A percentile compares a stretch with the other conserved stretches of the same genome.
phyloP scores from a whole-genome alignment of 345 rosid species.

The Clarkia xantiana region DNA sequence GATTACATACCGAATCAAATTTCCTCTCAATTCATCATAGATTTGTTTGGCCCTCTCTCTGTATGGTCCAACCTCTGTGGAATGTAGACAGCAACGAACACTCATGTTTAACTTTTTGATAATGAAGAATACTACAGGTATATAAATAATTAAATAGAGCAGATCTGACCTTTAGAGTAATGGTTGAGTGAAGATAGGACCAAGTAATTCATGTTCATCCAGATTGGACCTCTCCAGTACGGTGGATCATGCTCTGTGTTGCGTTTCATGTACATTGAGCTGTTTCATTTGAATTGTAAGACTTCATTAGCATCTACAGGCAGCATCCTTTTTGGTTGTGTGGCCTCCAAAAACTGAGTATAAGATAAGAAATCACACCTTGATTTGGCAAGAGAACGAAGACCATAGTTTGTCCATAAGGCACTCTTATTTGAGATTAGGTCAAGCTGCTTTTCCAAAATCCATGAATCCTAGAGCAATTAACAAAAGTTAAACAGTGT shows the following conservation, averaged over 20 bases:
- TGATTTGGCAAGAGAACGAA: slow-evolving; percentile 81
- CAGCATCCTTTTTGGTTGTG: too few species aligned
- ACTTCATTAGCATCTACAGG: too few species aligned
- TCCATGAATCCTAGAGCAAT: slow-evolving; percentile 50
- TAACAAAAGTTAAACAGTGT: neutral
- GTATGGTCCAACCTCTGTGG: slow-evolving; percentile 59
- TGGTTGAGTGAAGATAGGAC: slow-evolving; percentile 73
- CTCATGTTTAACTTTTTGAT: too few species aligned
- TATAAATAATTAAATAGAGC: neutral
- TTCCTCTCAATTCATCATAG: slow-evolving; percentile 46
- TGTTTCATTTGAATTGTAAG: slow-evolving; percentile 8
- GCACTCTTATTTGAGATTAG: slow-evolving; percentile 54
- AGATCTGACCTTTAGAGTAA: slow-evolving; percentile 47
- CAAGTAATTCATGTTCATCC: slow-evolving; percentile 92
- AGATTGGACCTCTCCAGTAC: slow-evolving; percentile 92
- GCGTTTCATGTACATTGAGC: slow-evolving; percentile 81
- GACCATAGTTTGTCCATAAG: slow-evolving; percentile 79
- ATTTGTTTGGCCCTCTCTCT: slow-evolving; percentile 43
- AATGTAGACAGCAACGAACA: neutral
- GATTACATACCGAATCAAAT: slow-evolving; percentile 47
- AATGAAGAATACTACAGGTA: too few species aligned
- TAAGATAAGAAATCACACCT: slow-evolving; percentile 30
- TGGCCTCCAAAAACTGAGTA: neutral
- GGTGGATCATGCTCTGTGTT: slow-evolving; percentile 85
- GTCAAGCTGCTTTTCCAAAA: slow-evolving; percentile 76